Percentiles rank a stretch among this genome's conserved stretches.
phyloP scores from a whole-genome alignment of 495 filamentous ascomycete genomes.

The Penicillium verhagenii region DNA sequence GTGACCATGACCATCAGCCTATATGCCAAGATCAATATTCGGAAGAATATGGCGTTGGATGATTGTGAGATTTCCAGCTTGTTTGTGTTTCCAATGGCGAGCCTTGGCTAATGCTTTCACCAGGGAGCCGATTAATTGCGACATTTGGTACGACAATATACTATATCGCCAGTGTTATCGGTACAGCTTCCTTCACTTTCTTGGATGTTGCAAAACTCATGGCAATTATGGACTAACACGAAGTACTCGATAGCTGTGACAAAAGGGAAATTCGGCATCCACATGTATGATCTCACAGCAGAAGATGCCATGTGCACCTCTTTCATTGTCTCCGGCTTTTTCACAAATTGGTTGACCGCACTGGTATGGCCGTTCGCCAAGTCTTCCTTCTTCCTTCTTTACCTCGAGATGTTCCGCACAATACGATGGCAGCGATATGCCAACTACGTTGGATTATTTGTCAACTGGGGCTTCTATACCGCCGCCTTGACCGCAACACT shows the following conservation, averaged over 20 bases:
- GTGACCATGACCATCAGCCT: not conserved
- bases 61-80: not conserved
- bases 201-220: not conserved
- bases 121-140: not conserved
- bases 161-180: not conserved
- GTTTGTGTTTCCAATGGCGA: not conserved
- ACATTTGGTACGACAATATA: not conserved
- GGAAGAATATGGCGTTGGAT: not conserved
- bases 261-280: not conserved
- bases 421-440: not conserved
- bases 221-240: not conserved
- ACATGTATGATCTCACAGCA: not conserved
- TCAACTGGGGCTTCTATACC: not conserved
- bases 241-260: not conserved
- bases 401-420: not conserved
- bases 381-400: not conserved
- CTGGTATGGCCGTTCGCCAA: not conserved
- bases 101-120: not conserved
- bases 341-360: not conserved
- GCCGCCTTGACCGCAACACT: not conserved
- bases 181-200: not conserved
- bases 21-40: not conserved
- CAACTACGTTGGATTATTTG: not conserved
- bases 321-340: not conserved
- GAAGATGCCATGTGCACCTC: not conserved